Base-by-base conservation (phyloP, 2,329 filamentous ascomycete genomes). In the Hawksworthiomyces lignivorus region DNA sequence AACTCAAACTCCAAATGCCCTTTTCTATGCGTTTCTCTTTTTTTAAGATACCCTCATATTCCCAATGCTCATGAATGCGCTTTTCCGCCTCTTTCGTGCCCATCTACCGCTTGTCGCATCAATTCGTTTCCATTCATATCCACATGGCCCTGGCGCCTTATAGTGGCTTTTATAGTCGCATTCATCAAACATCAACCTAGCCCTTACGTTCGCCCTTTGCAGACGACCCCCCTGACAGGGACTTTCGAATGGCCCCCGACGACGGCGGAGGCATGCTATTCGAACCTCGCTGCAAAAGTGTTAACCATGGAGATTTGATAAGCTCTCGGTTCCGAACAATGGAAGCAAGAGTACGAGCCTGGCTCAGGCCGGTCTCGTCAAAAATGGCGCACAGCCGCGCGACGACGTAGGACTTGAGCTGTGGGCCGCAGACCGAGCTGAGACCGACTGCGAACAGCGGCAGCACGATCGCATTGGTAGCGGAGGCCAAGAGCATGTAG, bases 381-480 rank as follows among this genome's bases (percentile, higher is more conserved):
- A 66, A 63, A 19, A 73, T 62, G 9, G 63, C 63, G 33, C 61
- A 53, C 29, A 73, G 55, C n/a, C 69, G 58, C 15, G 63, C 62
- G 12, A 72, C 54, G 2, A 68, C 63, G 34, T 71, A 73, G 4
- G 58, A 54, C 36, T 63, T 64, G 49, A 64, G 63, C 36, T 62
- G 56, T 4, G 53, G 48, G 1, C 62, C 60, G 45, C 68, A 71
- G 4, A 62, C 64, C 1, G 67, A 67, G 17, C 68, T 70, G 53
- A 69, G 63, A 40, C 69, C 70, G 7, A 69, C 61, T 10, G 67
- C 62, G 42, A 70, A 73, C 4, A 73, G 58, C 5, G 70, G 70
- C 69, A 68, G 72, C 29, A 73, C 63, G 8, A 71, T 61, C 14
- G 66, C 65, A 47, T 70, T 68, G 19, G 68, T 68, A 1, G 67